Base-by-base conservation (phyloP, 345 rosid species). In the Hypericum perforatum region DNA sequence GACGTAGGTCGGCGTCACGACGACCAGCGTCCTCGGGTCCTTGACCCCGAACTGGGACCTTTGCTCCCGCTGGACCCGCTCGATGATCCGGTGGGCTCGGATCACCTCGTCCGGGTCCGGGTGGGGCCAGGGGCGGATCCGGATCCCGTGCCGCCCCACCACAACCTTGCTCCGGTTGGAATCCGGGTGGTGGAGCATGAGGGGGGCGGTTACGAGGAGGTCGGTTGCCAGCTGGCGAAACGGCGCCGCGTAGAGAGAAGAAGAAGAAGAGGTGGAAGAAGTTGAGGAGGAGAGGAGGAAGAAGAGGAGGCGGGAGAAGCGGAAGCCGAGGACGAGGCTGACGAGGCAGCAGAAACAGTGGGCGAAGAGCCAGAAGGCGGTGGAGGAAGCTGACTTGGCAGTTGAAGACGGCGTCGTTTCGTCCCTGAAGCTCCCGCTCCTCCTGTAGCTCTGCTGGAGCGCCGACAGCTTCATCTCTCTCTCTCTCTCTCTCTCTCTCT, bases 61-160 rank as follows among this genome's bases (percentile, higher is more conserved):
- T 76, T 94, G 99, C 80, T 89, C 99, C 41, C 61, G 75, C 73
- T 94, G 99, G 10, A 89, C 97, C 54, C 92, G 74, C 69, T 82
- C 89, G 7, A 94, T 89, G 43, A 94, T 82, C 75, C 55, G 74
- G 55, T 94, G 99, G 38, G 99, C 99, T 61, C 71, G 80, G 92
- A 94, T 82, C 8, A 94, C 95, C 67, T 94, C 99, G 7, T 57
- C 38, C 61, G 97, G 89, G 63, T 86, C 67, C 47, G 99, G 99
- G 50, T 89, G 99, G n/a, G 99, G 99, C 99, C 97, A 94, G 2
- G 97, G 95, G 39, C 99, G 91, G 85, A 94, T 89, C 83, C 95
- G 87, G 84, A 94, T 94, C 80, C 99, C 99, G 56, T 94, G 99
- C 38, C 99, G 78, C 9, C 99, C 99, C 0, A 94, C 99, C 7